Evolutionary conservation across 192 early-diverging fungal species (phyloP).

Genomic region (Backusella liffmaniae): DNA sequence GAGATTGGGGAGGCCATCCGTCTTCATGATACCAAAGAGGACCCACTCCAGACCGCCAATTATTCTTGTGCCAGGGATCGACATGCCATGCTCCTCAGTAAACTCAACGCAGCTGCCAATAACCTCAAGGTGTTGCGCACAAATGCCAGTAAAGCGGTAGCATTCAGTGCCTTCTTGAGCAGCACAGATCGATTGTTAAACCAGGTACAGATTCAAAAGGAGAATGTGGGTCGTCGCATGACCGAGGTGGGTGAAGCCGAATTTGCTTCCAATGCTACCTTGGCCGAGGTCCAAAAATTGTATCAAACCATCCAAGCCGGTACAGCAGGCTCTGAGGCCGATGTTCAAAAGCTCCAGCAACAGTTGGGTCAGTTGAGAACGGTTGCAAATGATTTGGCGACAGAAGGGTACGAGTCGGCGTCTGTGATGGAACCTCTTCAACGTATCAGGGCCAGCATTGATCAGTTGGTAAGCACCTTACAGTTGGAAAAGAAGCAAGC

Average conservation of each 20-base stretch:
- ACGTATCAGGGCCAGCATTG: not conserved
- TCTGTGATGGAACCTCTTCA: constrained; percentile 8
- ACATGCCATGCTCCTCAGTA: not conserved
- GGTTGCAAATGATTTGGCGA: not conserved
- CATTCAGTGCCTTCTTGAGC: constrained; percentile 11
- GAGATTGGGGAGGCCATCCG: constrained; percentile 1
- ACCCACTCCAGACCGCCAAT: constrained; percentile 28
- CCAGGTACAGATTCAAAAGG: constrained; percentile 2
- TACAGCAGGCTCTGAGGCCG: not conserved
- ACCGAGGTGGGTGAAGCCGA: not conserved
- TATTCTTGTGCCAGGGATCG: constrained; percentile 27
- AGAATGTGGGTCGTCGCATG: not conserved
- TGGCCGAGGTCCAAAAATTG: not conserved
- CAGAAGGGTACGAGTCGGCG: not conserved
- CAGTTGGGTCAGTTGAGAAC: not conserved
- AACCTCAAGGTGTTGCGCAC: not conserved
- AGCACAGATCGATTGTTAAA: not conserved
- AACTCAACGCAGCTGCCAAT: not conserved
- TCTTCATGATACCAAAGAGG: not conserved
- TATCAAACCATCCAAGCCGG: not conserved
- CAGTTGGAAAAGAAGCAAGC: constrained; percentile 25
- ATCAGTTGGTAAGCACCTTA: constrained; percentile 7
- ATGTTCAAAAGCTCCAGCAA: not conserved
- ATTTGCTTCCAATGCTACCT: not conserved
- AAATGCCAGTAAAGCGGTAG: constrained; percentile 17